Percentiles rank a stretch among this genome's conserved stretches.
Conservation (phyloP, 2,329 filamentous ascomycete genomes). For the Claviceps paspali region DNA sequence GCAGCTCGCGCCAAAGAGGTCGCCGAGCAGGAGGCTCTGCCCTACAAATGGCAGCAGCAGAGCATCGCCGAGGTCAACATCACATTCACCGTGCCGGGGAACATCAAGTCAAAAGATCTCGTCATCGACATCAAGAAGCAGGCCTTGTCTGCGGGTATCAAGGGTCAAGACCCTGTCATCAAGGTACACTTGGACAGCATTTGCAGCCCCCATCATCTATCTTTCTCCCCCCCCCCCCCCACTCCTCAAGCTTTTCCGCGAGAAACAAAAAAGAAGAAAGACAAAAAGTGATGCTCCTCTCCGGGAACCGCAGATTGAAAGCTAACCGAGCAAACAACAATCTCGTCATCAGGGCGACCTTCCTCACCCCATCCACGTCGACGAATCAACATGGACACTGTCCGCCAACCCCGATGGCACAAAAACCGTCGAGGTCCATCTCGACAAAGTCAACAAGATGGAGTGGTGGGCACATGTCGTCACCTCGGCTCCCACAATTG, state of each 20-base stretch:
- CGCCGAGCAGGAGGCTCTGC: constrained; percentile 77
- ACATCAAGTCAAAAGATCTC: constrained; percentile 72
- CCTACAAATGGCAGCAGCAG: constrained; percentile 97
- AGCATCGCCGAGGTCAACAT: constrained; percentile 81
- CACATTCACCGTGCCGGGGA: constrained; percentile 60
- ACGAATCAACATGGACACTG: constrained; percentile 93
- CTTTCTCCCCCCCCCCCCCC: too few relatives aligned
- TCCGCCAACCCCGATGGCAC: constrained; percentile 54
- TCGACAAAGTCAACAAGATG: constrained; percentile 93
- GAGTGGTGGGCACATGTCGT: constrained; percentile 97
- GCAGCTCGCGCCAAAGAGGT: constrained; percentile 55
- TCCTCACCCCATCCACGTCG: constrained; percentile 60
- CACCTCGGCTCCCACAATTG: constrained; percentile 74
- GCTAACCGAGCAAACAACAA: constrained; percentile 1
- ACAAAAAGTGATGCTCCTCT: too few relatives aligned
- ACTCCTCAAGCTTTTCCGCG: too few relatives aligned
- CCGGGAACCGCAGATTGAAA: too few relatives aligned
- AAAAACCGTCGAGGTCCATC: constrained; percentile 60
- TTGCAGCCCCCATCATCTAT: too few relatives aligned
- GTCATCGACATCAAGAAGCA: constrained; percentile 70
- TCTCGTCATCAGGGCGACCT: constrained; percentile 92
- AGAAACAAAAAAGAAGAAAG: too few relatives aligned
- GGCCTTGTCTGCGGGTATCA: constrained; percentile 64
- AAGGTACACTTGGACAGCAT: constrained; percentile 48
- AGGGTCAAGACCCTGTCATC: constrained; percentile 75